Percentiles rank a stretch among this genome's conserved stretches.
phyloP scores from a whole-genome alignment of 768 basidiomycete genomes.

The Suillus subluteus region DNA sequence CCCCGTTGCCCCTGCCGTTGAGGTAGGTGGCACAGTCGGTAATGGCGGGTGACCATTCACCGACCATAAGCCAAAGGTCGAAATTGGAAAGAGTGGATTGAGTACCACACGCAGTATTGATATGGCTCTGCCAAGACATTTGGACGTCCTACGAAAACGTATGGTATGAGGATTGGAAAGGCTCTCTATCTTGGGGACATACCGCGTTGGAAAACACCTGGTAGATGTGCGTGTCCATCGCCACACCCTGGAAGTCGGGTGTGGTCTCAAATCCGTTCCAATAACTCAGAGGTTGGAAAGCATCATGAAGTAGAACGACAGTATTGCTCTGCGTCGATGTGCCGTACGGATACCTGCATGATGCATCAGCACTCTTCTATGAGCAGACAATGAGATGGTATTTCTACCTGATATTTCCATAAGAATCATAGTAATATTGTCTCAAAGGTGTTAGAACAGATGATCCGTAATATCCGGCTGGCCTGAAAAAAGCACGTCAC shows the following conservation, averaged over 20 bases:
- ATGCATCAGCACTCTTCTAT: conserved; percentile 9
- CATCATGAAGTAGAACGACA: conserved; percentile 73
- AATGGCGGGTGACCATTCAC: conserved; percentile 83
- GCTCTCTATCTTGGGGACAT: conserved; percentile 24
- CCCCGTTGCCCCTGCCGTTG: conserved; percentile 78
- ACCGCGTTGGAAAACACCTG: conserved; percentile 70
- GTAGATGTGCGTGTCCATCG: conserved; percentile 82
- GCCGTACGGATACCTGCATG: conserved; percentile 44
- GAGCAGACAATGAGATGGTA: not conserved
- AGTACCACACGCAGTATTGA: conserved; percentile 57
- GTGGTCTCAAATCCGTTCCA: conserved; percentile 66
- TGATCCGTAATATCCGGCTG: conserved; percentile 67
- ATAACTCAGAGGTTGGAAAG: conserved; percentile 73
- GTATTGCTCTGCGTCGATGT: conserved; percentile 54
- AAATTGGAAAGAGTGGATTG: conserved; percentile 50
- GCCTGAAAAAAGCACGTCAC: conserved; percentile 45
- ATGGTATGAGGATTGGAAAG: not conserved
- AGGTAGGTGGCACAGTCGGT: conserved; percentile 68
- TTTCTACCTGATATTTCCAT: conserved; percentile 66
- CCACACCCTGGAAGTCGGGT: conserved; percentile 63
- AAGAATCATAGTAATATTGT: conserved; percentile 78
- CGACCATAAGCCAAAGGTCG: conserved; percentile 81
- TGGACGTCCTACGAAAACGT: conserved; percentile 43
- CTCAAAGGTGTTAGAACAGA: conserved; percentile 51
- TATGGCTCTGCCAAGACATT: conserved; percentile 56